Percentiles rank a stretch among this genome's conserved stretches.
These are phyloP conservation scores for Hypholoma fasciculare DNA, from an alignment of 768 basidiomycete species.

Conservation along the genomic window DNA sequence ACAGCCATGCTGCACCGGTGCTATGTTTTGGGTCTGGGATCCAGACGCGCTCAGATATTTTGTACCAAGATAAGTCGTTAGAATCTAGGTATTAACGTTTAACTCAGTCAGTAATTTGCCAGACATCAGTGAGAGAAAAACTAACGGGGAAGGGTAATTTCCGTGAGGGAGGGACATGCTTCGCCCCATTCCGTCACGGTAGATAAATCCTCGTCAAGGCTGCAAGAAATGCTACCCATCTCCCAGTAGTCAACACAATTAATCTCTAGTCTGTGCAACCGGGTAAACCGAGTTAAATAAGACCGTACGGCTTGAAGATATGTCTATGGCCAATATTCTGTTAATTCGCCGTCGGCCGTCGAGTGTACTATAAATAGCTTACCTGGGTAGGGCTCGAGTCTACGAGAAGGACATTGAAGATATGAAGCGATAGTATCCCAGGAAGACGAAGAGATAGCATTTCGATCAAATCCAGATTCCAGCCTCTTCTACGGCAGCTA, in stretches of 20 bases:
- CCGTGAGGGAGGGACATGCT: conserved; percentile 32
- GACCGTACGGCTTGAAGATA: conserved; percentile 27
- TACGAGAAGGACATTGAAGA: conserved; percentile 36
- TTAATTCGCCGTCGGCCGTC: background rate
- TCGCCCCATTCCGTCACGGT: conserved; percentile 38
- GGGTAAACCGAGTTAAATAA: conserved; percentile 30
- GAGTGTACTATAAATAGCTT: conserved; percentile 1
- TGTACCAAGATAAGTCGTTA: conserved; percentile 24
- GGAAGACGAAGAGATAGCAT: conserved; percentile 32
- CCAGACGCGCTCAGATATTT: conserved; percentile 20
- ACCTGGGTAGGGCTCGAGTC: conserved; percentile 31
- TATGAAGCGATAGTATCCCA: conserved; percentile 30
- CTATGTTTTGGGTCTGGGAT: conserved; percentile 28
- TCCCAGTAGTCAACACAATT: conserved; percentile 33
- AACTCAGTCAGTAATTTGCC: too few relatives aligned
- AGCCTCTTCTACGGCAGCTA: conserved; percentile 35
- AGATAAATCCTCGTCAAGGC: conserved; percentile 33
- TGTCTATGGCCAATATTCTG: conserved; percentile 5
- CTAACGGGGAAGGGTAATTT: conserved; percentile 38
- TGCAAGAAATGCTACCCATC: conserved; percentile 24
- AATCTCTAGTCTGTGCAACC: conserved; percentile 30
- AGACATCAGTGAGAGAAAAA: background rate
- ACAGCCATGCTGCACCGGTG: conserved; percentile 23
- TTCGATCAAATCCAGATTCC: conserved; percentile 40
- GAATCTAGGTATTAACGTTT: conserved; percentile 18